Percentiles rank a stretch among this genome's conserved stretches.
phyloP scores from a whole-genome alignment of 345 rosid species.

The Hibiscus trionum region DNA sequence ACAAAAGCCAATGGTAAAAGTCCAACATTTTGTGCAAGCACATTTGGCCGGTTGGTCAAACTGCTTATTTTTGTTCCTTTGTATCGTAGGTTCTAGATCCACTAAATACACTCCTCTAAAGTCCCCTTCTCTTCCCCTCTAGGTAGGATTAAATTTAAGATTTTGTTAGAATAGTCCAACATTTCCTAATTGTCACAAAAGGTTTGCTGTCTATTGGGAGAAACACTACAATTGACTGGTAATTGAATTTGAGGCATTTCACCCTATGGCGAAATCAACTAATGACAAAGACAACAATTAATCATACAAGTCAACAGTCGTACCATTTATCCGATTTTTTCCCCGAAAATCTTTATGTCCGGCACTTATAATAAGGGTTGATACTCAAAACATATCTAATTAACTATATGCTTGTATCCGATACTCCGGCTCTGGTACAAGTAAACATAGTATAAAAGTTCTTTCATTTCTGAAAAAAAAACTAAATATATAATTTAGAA shows the following conservation, averaged over 20 bases:
- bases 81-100: too few relatives aligned
- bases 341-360: background rate
- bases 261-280: constrained; percentile 2
- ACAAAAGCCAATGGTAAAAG: background rate
- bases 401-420: too few relatives aligned
- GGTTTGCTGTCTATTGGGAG: constrained; percentile 1
- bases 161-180: background rate
- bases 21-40: background rate
- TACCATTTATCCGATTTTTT: background rate
- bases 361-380: too few relatives aligned
- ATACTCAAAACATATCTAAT: too few relatives aligned
- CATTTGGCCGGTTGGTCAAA: too few relatives aligned
- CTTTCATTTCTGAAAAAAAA: background rate
- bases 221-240: background rate
- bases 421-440: too few relatives aligned
- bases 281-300: background rate
- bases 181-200: constrained; percentile 7
- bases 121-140: too few relatives aligned
- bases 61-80: too few relatives aligned
- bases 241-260: background rate
- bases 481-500: background rate
- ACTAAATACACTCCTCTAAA: too few relatives aligned
- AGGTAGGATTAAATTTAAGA: too few relatives aligned
- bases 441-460: background rate
- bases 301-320: background rate